phyloP scores from a whole-genome alignment of 345 rosid species.

The Conringia planisiliqua region DNA sequence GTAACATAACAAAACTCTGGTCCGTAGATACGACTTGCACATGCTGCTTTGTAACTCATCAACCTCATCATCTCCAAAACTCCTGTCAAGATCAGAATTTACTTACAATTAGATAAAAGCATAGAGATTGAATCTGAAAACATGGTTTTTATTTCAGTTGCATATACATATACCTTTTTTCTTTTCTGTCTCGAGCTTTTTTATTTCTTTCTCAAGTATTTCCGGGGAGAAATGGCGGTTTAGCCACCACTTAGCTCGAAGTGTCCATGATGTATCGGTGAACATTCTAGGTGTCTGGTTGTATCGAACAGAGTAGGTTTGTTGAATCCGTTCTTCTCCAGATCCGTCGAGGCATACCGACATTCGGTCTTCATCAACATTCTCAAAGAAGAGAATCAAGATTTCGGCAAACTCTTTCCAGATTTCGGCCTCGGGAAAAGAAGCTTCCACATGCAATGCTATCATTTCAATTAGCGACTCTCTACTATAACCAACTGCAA shows the following conservation, averaged over 20 bases:
- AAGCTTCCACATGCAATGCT: conserved; percentile 80
- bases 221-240: conserved; percentile 55
- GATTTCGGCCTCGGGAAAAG: conserved; percentile 35
- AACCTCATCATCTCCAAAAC: conserved; percentile 17
- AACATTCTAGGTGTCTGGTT: conserved; percentile 43
- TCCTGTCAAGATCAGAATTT: conserved; percentile 15
- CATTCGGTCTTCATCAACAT: conserved; percentile 56
- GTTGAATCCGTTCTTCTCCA: conserved; percentile 32
- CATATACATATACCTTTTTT: conserved; percentile 35
- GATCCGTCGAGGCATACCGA: conserved; percentile 45
- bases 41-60: conserved; percentile 67
- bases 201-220: conserved; percentile 46
- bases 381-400: conserved; percentile 46
- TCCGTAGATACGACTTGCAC: conserved; percentile 68
- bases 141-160: not conserved
- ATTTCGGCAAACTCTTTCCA: conserved; percentile 72
- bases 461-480: conserved; percentile 67
- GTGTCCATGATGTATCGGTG: conserved; percentile 45
- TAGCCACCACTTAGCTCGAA: conserved; percentile 69
- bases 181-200: conserved; percentile 43
- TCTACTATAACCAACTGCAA: conserved; percentile 54
- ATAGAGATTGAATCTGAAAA: not conserved
- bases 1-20: conserved; percentile 46
- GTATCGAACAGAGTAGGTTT: conserved; percentile 31
- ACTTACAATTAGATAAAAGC: not conserved